Evolutionary conservation across 1,284 basidiomycete species (phyloP).

Genomic region (Polyporus tsugae): DNA sequence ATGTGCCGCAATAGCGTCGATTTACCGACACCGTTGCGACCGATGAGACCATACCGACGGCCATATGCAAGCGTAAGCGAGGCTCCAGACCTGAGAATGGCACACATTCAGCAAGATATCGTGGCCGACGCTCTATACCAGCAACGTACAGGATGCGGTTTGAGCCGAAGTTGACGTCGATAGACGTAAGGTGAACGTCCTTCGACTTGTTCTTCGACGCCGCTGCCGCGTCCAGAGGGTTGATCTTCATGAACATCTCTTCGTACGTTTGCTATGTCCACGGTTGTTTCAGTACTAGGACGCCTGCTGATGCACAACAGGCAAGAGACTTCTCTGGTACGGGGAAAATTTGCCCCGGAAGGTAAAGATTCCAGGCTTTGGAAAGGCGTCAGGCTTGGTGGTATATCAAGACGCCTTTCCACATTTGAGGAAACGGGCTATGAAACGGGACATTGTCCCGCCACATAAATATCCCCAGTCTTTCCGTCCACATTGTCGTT

Average conservation of each 20-base stretch:
- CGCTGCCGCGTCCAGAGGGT: conserved; percentile 87
- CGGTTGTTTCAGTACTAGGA: not conserved
- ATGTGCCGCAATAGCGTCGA: conserved; percentile 97
- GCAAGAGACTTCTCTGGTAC: too few species aligned
- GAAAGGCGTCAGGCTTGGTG: too few species aligned
- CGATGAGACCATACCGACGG: conserved; percentile 87
- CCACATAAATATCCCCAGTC: too few species aligned
- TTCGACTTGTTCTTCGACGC: conserved; percentile 94
- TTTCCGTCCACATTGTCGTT: too few species aligned
- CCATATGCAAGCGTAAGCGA: conserved; percentile 91
- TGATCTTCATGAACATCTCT: conserved; percentile 99
- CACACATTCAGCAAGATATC: not conserved
- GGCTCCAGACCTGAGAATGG: conserved; percentile 69
- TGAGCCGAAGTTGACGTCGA: conserved; percentile 95
- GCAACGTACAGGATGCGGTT: conserved; percentile 88
- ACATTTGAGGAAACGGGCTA: too few species aligned
- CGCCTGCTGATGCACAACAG: not conserved
- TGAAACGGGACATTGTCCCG: too few species aligned
- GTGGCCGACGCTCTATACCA: not conserved
- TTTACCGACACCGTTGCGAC: conserved; percentile 95
- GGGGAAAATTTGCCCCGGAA: too few species aligned
- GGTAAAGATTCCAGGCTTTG: too few species aligned
- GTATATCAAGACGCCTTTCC: too few species aligned
- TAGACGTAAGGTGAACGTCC: conserved; percentile 94
- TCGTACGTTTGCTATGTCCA: conserved; percentile 87